These are phyloP conservation scores for Sporisorium sorghi DNA, from an alignment of 1,284 basidiomycete species.

Conservation along the genomic window DNA sequence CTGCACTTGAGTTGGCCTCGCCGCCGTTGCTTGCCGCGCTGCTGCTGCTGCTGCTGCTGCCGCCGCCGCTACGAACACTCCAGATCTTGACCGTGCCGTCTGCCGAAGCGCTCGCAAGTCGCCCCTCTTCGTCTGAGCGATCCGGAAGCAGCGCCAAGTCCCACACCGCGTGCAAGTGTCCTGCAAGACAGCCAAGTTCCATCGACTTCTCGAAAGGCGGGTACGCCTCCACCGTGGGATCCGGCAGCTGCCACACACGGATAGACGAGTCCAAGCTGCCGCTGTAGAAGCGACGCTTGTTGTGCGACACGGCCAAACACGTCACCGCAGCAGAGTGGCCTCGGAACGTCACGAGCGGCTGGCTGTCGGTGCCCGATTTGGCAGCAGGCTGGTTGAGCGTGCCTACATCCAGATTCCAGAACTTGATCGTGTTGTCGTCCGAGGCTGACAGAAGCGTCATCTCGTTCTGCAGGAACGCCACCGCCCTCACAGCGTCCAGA, in stretches of 20 bases:
- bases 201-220: conserved; percentile 85
- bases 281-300: conserved; percentile 83
- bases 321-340: conserved; percentile 95
- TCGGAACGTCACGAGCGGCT: conserved; percentile 81
- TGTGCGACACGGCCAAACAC: conserved; percentile 82
- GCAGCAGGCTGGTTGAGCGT: conserved; percentile 39
- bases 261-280: conserved; percentile 93
- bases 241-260: conserved; percentile 82
- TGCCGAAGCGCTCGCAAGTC: conserved; percentile 87
- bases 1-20: conserved; percentile 10
- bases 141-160: conserved; percentile 77
- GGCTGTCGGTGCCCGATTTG: conserved; percentile 40
- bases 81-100: conserved; percentile 94
- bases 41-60: too few species aligned
- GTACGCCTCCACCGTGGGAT: conserved; percentile 74
- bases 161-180: conserved; percentile 95
- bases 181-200: conserved; percentile 82
- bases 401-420: conserved; percentile 79
- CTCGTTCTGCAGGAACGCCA: conserved; percentile 84
- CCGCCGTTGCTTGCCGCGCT: conserved; percentile 9
- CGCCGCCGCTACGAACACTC: conserved; percentile 72
- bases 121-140: conserved; percentile 65
- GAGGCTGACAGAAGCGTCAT: conserved; percentile 87
- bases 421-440: conserved; percentile 94
- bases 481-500: conserved; percentile 88